Conservation (phyloP, 257 asterid genomes). For the Solanum pimpinellifolium region DNA sequence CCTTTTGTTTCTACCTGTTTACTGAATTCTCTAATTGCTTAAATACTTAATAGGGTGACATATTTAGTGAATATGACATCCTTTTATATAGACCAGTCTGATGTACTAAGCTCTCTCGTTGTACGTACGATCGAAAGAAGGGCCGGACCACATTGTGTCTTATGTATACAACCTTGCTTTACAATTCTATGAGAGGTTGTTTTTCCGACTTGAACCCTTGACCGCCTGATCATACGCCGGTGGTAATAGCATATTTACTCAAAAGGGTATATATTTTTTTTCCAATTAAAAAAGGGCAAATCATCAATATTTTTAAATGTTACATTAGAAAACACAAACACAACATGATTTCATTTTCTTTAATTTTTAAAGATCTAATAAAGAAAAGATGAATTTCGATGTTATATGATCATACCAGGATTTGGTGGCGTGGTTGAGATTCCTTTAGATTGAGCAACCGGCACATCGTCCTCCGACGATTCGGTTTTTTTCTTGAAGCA, state of each 20-base stretch:
- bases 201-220: neutral
- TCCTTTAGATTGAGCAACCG: neutral
- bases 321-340: neutral
- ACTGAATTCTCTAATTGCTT: neutral
- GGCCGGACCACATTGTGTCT: neutral
- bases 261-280: neutral
- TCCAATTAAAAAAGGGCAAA: neutral
- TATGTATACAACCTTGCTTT: neutral
- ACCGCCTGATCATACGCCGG: neutral
- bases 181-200: neutral
- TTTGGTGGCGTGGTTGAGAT: neutral
- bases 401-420: neutral
- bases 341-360: neutral
- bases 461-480: neutral
- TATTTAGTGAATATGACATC: neutral
- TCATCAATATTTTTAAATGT: neutral
- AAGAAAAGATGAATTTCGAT: neutral
- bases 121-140: rapidly evolving
- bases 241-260: neutral
- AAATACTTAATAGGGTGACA: neutral
- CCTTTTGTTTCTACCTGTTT: neutral
- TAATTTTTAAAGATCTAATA: neutral
- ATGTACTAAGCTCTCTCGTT: neutral
- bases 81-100: neutral
- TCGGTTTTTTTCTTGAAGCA: neutral